Base-by-base conservation (phyloP, 768 basidiomycete species). In the Lentinula sp. region DNA sequence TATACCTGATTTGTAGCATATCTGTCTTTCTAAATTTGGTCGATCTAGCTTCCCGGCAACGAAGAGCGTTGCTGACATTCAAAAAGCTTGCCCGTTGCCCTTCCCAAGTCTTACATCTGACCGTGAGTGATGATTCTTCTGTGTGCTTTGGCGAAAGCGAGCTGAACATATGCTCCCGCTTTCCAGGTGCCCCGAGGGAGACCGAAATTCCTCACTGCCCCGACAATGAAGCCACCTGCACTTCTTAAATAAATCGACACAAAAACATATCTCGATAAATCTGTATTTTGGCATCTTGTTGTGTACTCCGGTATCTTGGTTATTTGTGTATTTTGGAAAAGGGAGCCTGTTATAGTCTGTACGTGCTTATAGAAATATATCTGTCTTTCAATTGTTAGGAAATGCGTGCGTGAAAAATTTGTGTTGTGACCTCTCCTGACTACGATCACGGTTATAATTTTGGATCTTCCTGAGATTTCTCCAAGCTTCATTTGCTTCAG, bases 21-120 rank as follows among this genome's bases (percentile, higher is more conserved):
- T 45, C 13, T 45, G 8, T 8, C 13, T 39, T 39, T 39, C 37
- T 50, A 32, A 23, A 3, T 37, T 35, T 10, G 16, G 59, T 15
- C 40, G 62, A 15, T 56, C 64, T 34, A 69, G 66, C 21, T 67
- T 71, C 39, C 73, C 73, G 5, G 72, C 73, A 45, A 70, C 71
- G 6, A 71, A 72, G 62, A 68, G 63, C 15, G 57, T 65, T 28
- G 58, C 45, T 13, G 71, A 74, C 59, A 62, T 74, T 51, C 56
- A 74, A 59, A 65, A 66, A 49, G 67, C 72, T 13, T 70, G 71
- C 59, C 28, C 57, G 1, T 61, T 61, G 28, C 70, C 71, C 6
- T 72, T 71, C 66, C 71, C 71, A 1, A 59, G 37, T 15, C 63
- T 72, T 21, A 59, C 64, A 0, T 62, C 69, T 31, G 65, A 65